phyloP scores from a whole-genome alignment of 441 rosid genomes.

The Metrosideros polymorpha region DNA sequence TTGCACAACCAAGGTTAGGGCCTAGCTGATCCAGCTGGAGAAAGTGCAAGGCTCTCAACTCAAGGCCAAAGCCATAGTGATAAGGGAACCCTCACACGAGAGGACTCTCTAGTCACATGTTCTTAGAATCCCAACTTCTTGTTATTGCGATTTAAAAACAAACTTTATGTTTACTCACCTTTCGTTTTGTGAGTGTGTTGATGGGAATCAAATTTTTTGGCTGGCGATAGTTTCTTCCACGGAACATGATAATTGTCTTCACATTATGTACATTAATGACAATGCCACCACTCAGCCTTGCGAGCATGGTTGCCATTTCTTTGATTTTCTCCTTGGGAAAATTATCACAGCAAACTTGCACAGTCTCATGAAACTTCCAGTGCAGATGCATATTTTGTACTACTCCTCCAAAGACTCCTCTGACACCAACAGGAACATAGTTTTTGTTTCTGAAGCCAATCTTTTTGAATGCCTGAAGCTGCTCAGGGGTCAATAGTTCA shows the following conservation, averaged over 20 bases:
- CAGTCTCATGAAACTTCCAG: slow-evolving; percentile 99
- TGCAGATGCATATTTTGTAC: slow-evolving; percentile 99
- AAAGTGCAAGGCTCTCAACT: not conserved
- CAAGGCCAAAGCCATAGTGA: not conserved
- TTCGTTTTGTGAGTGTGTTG: slow-evolving; percentile 92
- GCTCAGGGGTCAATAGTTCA: slow-evolving; percentile 80
- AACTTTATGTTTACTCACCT: slow-evolving; percentile 32
- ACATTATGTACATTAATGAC: slow-evolving; percentile 81
- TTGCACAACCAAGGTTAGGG: not conserved
- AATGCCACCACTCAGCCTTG: slow-evolving; percentile 87
- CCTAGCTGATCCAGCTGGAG: not conserved
- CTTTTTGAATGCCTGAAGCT: slow-evolving; percentile 81
- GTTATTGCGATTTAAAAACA: not conserved
- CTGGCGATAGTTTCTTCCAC: slow-evolving; percentile 96
- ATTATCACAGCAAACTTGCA: slow-evolving; percentile 93
- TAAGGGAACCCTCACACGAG: not conserved
- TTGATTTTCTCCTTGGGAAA: slow-evolving; percentile 88
- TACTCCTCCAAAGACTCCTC: slow-evolving; percentile 98
- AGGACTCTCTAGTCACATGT: not conserved
- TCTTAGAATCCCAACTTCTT: not conserved
- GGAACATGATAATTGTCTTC: slow-evolving; percentile 93
- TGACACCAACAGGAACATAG: slow-evolving; percentile 95
- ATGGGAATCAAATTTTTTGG: slow-evolving; percentile 87
- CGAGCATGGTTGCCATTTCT: slow-evolving; percentile 90
- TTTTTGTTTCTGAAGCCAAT: slow-evolving; percentile 87